phyloP scores from a whole-genome alignment of 75 land plant species.

The Azolla pinnata region DNA sequence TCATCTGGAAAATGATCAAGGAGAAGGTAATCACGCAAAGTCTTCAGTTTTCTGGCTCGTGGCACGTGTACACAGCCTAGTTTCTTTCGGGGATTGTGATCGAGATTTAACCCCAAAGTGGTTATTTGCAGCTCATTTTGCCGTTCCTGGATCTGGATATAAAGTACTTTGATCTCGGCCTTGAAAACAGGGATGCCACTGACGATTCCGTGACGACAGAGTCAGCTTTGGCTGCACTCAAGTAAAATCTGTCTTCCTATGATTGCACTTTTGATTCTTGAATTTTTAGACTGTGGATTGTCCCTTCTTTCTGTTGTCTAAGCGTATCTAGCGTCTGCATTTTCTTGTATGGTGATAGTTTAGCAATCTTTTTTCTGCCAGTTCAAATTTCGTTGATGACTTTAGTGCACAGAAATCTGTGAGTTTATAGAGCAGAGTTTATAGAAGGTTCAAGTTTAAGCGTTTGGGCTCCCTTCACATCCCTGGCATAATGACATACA shows the following conservation, averaged over 20 bases:
- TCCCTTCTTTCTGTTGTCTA: not conserved
- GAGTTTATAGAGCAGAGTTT: no score
- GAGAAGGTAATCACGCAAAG: constrained; percentile 49
- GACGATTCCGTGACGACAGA: constrained; percentile 73
- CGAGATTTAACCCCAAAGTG: no score
- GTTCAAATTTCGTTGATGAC: no score
- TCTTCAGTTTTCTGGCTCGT: constrained; percentile 7
- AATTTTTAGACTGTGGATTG: not conserved
- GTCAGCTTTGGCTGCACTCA: constrained; percentile 72
- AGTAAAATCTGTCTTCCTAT: constrained; percentile 44
- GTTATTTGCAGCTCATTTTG: constrained; percentile 55
- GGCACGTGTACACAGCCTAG: not conserved
- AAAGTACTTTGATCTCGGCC: constrained; percentile 71
- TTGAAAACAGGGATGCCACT: constrained; percentile 73
- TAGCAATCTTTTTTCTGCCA: not conserved
- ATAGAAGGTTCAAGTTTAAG: no score
- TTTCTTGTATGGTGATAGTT: not conserved
- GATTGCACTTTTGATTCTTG: not conserved
- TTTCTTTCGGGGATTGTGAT: no score
- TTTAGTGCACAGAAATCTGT: no score
- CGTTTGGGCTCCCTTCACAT: no score
- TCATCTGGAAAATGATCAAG: constrained; percentile 86
- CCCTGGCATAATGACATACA: no score
- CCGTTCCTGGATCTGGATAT: constrained; percentile 76
- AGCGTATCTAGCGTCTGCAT: not conserved